Evolutionary conservation across 2,329 filamentous ascomycete genomes (phyloP).

Genomic region (Talaromyces sp.): DNA sequence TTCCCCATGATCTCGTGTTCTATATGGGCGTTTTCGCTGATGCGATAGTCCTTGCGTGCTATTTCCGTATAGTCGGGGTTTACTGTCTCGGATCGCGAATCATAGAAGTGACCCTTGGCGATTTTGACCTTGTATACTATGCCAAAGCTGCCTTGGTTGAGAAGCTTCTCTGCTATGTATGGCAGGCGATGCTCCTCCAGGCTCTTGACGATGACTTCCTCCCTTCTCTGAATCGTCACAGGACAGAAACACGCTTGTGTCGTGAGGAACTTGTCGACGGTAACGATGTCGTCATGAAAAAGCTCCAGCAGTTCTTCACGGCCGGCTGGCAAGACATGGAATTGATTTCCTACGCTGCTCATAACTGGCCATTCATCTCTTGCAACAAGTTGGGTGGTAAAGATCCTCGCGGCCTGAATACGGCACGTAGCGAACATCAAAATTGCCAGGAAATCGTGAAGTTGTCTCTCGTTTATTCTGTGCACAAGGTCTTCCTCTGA

Average conservation of each 20-base stretch:
- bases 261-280: conserved; percentile 25
- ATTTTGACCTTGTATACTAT: conserved; percentile 26
- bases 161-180: conserved; percentile 28
- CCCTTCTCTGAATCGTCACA: conserved; percentile 23
- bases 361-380: conserved; percentile 3
- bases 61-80: conserved; percentile 16
- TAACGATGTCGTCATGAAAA: conserved; percentile 6
- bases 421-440: conserved; percentile 25
- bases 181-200: conserved; percentile 24
- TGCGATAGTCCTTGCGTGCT: conserved; percentile 37
- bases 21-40: conserved; percentile 19
- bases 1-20: conserved; percentile 32
- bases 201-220: conserved; percentile 22
- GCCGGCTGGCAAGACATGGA: conserved; percentile 2
- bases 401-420: conserved; percentile 19
- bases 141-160: conserved; percentile 31
- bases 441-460: conserved; percentile 27
- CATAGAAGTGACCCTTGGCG: conserved; percentile 31
- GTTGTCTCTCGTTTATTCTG: conserved; percentile 16
- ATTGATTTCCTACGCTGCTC: neutral
- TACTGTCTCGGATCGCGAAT: conserved; percentile 12
- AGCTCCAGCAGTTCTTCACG: conserved; percentile 3
- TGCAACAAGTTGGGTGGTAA: conserved; percentile 6
- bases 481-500: conserved; percentile 1
- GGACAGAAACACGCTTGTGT: conserved; percentile 31